These are phyloP conservation scores for Kodamaea fukazawae DNA, from an alignment of 805 yeast species.

Conservation along the genomic window DNA sequence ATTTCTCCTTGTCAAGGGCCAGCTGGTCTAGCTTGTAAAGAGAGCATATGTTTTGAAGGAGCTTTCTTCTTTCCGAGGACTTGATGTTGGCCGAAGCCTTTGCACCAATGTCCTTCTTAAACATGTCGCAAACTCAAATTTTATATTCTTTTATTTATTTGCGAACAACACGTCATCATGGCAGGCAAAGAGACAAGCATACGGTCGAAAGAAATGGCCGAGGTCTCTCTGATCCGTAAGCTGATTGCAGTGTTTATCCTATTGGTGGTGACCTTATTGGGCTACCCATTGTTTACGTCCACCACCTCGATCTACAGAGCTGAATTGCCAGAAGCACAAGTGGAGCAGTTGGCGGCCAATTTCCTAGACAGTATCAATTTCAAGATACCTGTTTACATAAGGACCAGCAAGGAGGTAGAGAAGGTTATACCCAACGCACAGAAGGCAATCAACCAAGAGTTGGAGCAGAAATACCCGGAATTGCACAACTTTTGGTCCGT, in stretches of 20 bases:
- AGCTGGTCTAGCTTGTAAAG: constrained; percentile 39
- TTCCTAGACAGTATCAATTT: constrained; percentile 25
- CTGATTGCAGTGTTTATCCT: constrained; percentile 13
- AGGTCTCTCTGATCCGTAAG: constrained; percentile 11
- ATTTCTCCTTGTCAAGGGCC: constrained; percentile 40
- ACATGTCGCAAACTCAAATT: constrained; percentile 14
- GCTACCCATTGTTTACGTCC: constrained; percentile 19
- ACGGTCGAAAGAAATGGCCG: constrained; percentile 6
- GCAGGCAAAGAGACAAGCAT: constrained; percentile 2
- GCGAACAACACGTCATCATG: not conserved
- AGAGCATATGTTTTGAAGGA: constrained; percentile 43
- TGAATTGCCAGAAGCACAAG: constrained; percentile 48
- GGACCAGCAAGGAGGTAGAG: constrained; percentile 28
- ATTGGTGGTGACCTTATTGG: constrained; percentile 18
- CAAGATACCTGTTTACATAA: constrained; percentile 45
- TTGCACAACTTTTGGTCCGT: constrained; percentile 31
- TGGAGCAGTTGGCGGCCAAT: constrained; percentile 29
- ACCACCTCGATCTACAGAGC: constrained; percentile 68
- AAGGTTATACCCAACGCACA: constrained; percentile 36
- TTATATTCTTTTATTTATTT: not conserved
- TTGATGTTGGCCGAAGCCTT: constrained; percentile 80
- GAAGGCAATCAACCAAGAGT: constrained; percentile 26
- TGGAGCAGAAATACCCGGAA: constrained; percentile 20
- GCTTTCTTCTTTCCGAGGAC: constrained; percentile 70
- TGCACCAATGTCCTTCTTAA: constrained; percentile 36